Base-by-base conservation (phyloP, 2,329 filamentous ascomycete genomes). In the Drechslera avenae region DNA sequence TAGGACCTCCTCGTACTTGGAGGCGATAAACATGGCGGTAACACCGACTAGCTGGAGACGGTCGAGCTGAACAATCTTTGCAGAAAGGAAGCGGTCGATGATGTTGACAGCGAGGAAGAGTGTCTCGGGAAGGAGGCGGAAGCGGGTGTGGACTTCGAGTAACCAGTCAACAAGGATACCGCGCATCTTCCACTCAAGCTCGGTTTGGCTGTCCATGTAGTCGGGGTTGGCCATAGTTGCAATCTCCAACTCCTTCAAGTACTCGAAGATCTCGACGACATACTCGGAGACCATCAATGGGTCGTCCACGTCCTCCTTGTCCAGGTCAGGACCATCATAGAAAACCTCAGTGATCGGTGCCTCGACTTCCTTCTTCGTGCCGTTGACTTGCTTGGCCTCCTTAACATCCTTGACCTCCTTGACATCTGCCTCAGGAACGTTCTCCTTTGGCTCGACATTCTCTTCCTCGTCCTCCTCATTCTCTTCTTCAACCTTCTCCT, bases 1-100 rank as follows among this genome's bases (percentile, higher is more conserved):
- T 42, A 99, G 84, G 41, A 99, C 92, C 74, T 99, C 94, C 76
- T 99, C 93, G 73, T 97, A 99, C 79, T 99, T 99, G 69, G 93
- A 95, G 10, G 94, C 94, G 69, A 97, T 96, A 80, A 97, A 97
- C 94, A 99, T 97, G 75, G 93, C 94, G 18, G 94, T 96, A 68
- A 97, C 92, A 68, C 94, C 94, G 51, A 99, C 94, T 7, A 99
- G 84, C 77, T 99, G 94, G 5, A 99, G 86, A 56, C 92, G 91
- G 74, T 97, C 93, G 39, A 99, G 86, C 77, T 96, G 91, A 37
- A 99, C 94, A 26, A 97, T 88, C 80, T 97, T 97, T 69, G 87
- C 86, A 0, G 93, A 97, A 39, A 99, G 84, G 80, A 97, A 99
- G 54, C 94, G 92, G 74, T 99, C 94, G 71, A 97, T 95, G 74